Percentiles rank a stretch among this genome's conserved stretches.
phyloP scores from a whole-genome alignment of 306 rosid species.

The Gastrolobium bilobum region DNA sequence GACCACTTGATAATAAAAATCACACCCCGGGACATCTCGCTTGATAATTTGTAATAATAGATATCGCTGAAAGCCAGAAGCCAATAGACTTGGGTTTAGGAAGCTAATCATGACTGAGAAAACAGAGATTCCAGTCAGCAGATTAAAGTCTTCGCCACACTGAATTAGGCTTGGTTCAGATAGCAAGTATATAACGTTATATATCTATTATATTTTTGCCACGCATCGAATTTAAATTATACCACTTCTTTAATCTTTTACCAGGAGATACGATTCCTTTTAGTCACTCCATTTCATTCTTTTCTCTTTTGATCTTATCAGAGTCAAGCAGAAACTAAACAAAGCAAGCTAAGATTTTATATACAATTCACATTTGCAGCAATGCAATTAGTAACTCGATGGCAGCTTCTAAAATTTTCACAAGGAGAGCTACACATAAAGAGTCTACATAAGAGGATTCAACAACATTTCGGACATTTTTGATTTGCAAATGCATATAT shows the following conservation, averaged over 20 bases:
- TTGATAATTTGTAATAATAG: neutral
- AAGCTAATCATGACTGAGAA: conserved; percentile 32
- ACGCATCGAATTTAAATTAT: conserved; percentile 39
- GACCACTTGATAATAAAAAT: neutral
- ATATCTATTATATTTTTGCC: neutral
- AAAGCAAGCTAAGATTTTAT: conserved; percentile 56
- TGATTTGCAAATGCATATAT: conserved; percentile 58
- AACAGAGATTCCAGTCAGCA: conserved; percentile 30
- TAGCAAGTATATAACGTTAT: neutral
- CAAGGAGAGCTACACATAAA: conserved; percentile 66
- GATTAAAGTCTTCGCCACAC: conserved; percentile 9
- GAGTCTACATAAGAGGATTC: conserved; percentile 64
- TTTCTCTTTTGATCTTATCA: conserved; percentile 32
- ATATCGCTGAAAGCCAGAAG: conserved; percentile 6
- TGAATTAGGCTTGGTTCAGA: conserved; percentile 21
- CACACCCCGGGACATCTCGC: neutral
- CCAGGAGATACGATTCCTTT: conserved; percentile 14
- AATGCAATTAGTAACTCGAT: conserved; percentile 62
- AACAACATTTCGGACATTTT: conserved; percentile 59
- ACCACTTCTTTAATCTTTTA: conserved; percentile 10
- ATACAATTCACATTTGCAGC: conserved; percentile 63
- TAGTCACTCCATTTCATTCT: conserved; percentile 13
- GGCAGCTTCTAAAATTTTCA: conserved; percentile 56
- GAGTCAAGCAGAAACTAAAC: conserved; percentile 37
- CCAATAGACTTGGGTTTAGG: neutral